Percentiles rank a stretch among this genome's conserved stretches.
These are phyloP conservation scores for Daldinia loculata DNA, from an alignment of 495 filamentous ascomycete species.

Conservation along the genomic window DNA sequence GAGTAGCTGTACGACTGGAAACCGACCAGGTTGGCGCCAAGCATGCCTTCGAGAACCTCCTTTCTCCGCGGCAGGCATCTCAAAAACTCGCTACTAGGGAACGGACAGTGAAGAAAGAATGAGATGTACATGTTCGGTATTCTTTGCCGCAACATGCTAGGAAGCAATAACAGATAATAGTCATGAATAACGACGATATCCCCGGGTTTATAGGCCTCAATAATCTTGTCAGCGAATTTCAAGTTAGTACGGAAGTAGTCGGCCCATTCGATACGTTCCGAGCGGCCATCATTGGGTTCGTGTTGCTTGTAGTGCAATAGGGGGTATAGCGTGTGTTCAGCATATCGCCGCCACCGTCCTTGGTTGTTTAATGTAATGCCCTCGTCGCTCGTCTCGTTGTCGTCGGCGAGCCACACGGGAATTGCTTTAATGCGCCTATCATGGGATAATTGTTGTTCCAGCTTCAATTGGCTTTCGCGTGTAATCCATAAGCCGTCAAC, in stretches of 20 bases:
- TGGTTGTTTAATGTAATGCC: conserved; percentile 77
- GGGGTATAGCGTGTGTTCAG: conserved; percentile 87
- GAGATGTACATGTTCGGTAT: conserved; percentile 86
- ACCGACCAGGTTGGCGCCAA: conserved; percentile 88
- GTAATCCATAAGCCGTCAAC: conserved; percentile 72
- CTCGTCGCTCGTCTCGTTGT: conserved; percentile 68
- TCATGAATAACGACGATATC: conserved; percentile 93
- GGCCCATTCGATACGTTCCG: conserved; percentile 82
- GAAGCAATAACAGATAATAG: conserved; percentile 87
- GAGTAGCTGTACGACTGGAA: conserved; percentile 95
- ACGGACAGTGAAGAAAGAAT: conserved; percentile 91
- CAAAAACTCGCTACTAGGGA: conserved; percentile 93
- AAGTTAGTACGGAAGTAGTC: conserved; percentile 90
- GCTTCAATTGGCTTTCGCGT: conserved; percentile 67
- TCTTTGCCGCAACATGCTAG: conserved; percentile 82
- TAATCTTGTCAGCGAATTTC: conserved; percentile 85
- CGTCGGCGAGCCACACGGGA: conserved; percentile 86
- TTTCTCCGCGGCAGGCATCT: conserved; percentile 85
- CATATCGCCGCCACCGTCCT: conserved; percentile 82
- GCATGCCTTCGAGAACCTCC: conserved; percentile 84
- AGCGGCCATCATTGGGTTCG: conserved; percentile 82
- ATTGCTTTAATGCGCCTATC: conserved; percentile 70
- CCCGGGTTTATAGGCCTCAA: conserved; percentile 84
- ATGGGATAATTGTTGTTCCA: conserved; percentile 74
- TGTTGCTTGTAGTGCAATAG: conserved; percentile 94